Evolutionary conservation across 2,329 filamentous ascomycete species (phyloP).

Genomic region (Bipolaris sorokiniana): DNA sequence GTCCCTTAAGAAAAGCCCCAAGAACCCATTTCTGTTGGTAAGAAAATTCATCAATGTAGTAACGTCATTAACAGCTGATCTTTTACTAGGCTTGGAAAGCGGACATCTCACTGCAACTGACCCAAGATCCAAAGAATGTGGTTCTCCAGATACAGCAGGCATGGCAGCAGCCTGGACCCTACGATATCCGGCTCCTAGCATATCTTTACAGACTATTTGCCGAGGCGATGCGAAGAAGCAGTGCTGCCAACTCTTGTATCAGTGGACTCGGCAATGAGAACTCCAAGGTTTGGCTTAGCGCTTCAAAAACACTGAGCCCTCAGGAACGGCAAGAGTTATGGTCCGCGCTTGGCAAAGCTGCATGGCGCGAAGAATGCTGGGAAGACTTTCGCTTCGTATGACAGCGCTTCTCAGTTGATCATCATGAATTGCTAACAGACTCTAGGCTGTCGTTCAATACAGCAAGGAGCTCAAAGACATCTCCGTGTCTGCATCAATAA

Average conservation of each 20-base stretch:
- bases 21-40: slow-evolving; percentile 47
- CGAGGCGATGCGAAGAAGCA: slow-evolving; percentile 24
- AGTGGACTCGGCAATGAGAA: slow-evolving; percentile 28
- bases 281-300: slow-evolving; percentile 38
- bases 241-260: slow-evolving; percentile 5
- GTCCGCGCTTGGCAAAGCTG: slow-evolving; percentile 34
- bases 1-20: slow-evolving; percentile 44
- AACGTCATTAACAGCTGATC: slow-evolving; percentile 5
- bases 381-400: slow-evolving; percentile 44
- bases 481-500: slow-evolving; percentile 18
- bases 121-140: slow-evolving; percentile 17
- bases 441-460: slow-evolving; percentile 39
- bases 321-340: slow-evolving; percentile 36
- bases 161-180: slow-evolving; percentile 31
- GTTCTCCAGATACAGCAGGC: slow-evolving; percentile 23
- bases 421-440: slow-evolving; percentile 12
- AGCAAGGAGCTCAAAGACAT: slow-evolving; percentile 31
- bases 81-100: slow-evolving; percentile 42
- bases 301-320: slow-evolving; percentile 32
- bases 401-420: background rate
- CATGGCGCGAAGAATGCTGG: slow-evolving; percentile 43
- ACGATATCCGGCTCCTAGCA: slow-evolving; percentile 35
- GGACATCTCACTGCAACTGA: slow-evolving; percentile 30
- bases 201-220: slow-evolving; percentile 36
- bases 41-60: background rate